Evolutionary conservation across 768 basidiomycete genomes (phyloP), one percentile per base, ranked within the genome.

Genomic region (Gelatoporia subvermispora): DNA sequence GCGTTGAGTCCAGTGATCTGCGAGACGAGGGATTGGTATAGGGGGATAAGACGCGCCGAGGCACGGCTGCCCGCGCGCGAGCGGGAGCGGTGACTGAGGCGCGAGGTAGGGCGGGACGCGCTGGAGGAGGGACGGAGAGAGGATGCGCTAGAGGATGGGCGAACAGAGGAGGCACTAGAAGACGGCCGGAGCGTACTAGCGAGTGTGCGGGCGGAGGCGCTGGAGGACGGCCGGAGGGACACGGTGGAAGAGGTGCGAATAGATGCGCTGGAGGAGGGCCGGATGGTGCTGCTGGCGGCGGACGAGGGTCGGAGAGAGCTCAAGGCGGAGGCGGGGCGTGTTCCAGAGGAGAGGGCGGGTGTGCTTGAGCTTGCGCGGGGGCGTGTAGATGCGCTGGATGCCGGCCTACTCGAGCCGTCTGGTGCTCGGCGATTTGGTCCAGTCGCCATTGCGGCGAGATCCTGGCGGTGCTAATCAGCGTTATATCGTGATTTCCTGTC

Each of bases 1-100:
- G 73, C 64, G 3, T 65, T 64, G 25, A 86, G 58, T 8, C 77
- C 77, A 3, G 76, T 77, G 8, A 84, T 54, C 36, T 83, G 80
- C 8, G 67, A 66, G 46, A 77, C 79, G 17, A 90, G 68, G 0
- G 69, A 61, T 48, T 84, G 80, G 47, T 74, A 77, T 35, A 77
- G 60, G 1, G 82, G 78, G 2, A 77, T 54, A 9, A 88, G 64
- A 17, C 80, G 76, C 5, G 79, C 72, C 3, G 68, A 55, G 39
- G 76, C 74, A 38, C 71, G 65, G 15, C 79, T 77, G 2, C 78
- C 68, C 35, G 78, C 76, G 9, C 69, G 59, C 13, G 68, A 69
- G 13, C 52, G 42, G 0, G 65, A 56, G 18, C 67, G 49, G 20
- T 63, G 56, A 5, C 62, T 63, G 7, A 52, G 36, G 41, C 62